phyloP scores from a whole-genome alignment of 768 basidiomycete species.

The Obba rivulosa region DNA sequence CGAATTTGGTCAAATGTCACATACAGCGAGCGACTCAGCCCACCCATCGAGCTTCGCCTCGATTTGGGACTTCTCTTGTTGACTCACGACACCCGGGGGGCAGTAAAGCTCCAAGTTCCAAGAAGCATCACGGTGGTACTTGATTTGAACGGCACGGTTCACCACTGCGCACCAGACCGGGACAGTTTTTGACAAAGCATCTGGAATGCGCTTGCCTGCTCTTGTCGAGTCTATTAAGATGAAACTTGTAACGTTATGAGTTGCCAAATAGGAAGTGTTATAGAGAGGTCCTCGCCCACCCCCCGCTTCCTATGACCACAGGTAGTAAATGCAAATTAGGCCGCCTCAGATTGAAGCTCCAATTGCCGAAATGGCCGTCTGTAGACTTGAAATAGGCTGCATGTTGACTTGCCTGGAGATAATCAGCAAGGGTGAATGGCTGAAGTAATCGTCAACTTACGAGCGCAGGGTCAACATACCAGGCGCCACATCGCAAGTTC shows the following conservation, averaged over 20 bases:
- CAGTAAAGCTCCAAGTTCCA: slow-evolving; percentile 68
- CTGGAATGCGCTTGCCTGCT: slow-evolving; percentile 89
- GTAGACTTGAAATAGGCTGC: slow-evolving; percentile 90
- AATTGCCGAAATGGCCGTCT: slow-evolving; percentile 80
- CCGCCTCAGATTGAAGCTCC: slow-evolving; percentile 79
- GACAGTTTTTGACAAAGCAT: slow-evolving; percentile 80
- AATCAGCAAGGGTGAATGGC: too few species aligned
- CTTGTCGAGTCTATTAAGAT: slow-evolving; percentile 91
- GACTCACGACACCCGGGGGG: slow-evolving; percentile 60
- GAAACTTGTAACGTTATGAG: slow-evolving; percentile 39
- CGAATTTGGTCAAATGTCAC: slow-evolving; percentile 12
- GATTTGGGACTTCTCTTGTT: slow-evolving; percentile 80
- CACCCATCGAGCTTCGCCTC: slow-evolving; percentile 57
- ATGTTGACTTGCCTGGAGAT: slow-evolving; percentile 20
- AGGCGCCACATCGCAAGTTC: slow-evolving; percentile 90
- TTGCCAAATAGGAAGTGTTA: not conserved
- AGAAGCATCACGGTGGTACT: slow-evolving; percentile 9
- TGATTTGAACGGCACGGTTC: slow-evolving; percentile 53
- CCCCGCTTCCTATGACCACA: slow-evolving; percentile 44
- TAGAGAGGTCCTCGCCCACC: slow-evolving; percentile 41
- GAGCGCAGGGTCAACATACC: slow-evolving; percentile 78
- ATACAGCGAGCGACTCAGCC: slow-evolving; percentile 64
- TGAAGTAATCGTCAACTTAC: slow-evolving; percentile 30
- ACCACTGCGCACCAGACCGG: slow-evolving; percentile 94
- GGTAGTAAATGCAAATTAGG: slow-evolving; percentile 79